A percentile compares a stretch with the other conserved stretches of the same genome.
phyloP scores from a whole-genome alignment of 208 protist species.

The Trypanosoma cruzi region DNA sequence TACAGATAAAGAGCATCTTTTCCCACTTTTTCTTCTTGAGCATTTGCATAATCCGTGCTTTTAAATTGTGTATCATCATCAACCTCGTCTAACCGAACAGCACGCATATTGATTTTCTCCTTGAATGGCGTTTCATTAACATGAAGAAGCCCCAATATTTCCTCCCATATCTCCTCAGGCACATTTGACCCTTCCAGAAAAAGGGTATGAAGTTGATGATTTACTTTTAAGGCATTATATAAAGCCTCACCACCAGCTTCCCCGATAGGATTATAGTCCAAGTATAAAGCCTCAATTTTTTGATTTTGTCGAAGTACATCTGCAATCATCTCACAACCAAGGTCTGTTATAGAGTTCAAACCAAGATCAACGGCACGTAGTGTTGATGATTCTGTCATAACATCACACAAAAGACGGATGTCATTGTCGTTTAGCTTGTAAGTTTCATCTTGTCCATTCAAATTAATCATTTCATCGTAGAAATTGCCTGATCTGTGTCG shows the following conservation, averaged over 20 bases:
- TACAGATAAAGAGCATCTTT: constrained; percentile 52
- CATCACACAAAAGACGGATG: constrained; percentile 52
- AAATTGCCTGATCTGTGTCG: constrained; percentile 39
- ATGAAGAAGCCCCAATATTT: constrained; percentile 77
- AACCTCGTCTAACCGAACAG: constrained; percentile 47
- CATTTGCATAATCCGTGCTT: constrained; percentile 71
- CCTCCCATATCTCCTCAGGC: constrained; percentile 62
- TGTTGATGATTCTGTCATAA: constrained; percentile 44
- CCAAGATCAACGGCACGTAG: constrained; percentile 69
- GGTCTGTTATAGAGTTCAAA: constrained; percentile 75
- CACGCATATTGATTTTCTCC: constrained; percentile 56
- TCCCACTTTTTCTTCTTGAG: constrained; percentile 50
- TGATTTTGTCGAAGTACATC: constrained; percentile 80
- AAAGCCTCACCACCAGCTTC: constrained; percentile 68
- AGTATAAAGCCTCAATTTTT: constrained; percentile 68
- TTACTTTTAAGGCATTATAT: constrained; percentile 76
- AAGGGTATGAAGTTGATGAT: constrained; percentile 73
- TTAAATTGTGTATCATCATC: constrained; percentile 67
- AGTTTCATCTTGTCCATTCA: constrained; percentile 45
- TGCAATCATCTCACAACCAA: constrained; percentile 72
- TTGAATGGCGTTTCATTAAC: constrained; percentile 73
- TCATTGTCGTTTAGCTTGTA: constrained; percentile 74
- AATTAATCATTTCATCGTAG: constrained; percentile 55
- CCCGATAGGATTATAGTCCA: constrained; percentile 78
- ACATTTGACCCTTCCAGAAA: constrained; percentile 57